Evolutionary conservation across 768 basidiomycete species (phyloP), one percentile per base, ranked within the genome.

Genomic region (Suillus cothurnatus): DNA sequence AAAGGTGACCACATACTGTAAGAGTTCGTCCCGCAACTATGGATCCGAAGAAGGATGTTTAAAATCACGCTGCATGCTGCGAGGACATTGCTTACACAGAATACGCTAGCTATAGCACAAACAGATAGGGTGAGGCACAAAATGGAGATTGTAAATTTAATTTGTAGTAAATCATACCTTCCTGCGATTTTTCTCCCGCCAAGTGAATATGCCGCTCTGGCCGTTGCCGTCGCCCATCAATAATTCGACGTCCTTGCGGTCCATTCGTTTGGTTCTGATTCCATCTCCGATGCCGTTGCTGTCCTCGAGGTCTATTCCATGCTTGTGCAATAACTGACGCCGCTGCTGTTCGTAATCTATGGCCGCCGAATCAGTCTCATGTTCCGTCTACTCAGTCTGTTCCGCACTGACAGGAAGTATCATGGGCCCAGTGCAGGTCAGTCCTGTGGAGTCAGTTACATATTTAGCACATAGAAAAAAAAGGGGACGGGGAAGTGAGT

Each of bases 351-450:
- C 95, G 77, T 95, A 99, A 82, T 99, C 93, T 94, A 67, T 52
- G 41, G 55, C 36, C 36, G 47, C 61, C 64, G 67, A 32, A 64
- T 76, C 63, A 75, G 68, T 62, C 11, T 52, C 26, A 50, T 36
- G 57, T 26, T 62, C 61, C 53, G 61, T 63, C 26, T n/a, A 52
- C 57, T 65, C 21, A 63, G 61, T 55, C 67, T 52, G 23, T 55
- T 43, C 7, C 58, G 66, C 52, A 76, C 78, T 69, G 68, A 94
- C 93, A 96, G 63, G 90, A 90, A 32, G 94, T 95, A 78, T 99
- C 95, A 78, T 98, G 95, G 26, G 94, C 93, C 96, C 96, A 97
- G 78, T 97, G 96, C 65, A 95, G 84, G 82, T 95, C 92, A 64
- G 94, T 93, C 62, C 92, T 94, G 75, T 71, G 61, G 61, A 67